Base-by-base conservation (phyloP, 2,329 filamentous ascomycete species). In the Aspergillus pseudoglaucus region DNA sequence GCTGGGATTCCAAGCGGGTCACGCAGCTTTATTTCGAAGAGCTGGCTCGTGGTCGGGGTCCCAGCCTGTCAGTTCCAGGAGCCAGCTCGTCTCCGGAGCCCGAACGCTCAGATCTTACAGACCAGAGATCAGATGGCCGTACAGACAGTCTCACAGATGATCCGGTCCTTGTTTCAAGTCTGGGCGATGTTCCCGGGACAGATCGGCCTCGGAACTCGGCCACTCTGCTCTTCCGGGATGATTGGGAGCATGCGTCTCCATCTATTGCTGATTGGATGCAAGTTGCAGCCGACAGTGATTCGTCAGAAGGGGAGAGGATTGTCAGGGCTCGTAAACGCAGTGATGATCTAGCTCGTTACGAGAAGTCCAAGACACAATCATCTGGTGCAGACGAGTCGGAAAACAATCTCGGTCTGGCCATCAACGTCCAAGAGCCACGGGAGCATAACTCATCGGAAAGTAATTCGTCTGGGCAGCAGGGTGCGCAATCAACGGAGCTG, bases 11-110 rank as follows among this genome's bases (percentile, higher is more conserved):
- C 1, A 76, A 75, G 47, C 75, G 76, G 48, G 75, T 77, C 2
- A 77, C 75, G 3, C 75, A 78, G 50, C 69, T 78, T n/a, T 81
- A 78, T 58, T 61, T 81, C 4, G 72, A 78, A 48, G 69, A 77
- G 50, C 58, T 77, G 50, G 64, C 69, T 14, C 62, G 63, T 33
- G 65, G 64, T 12, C 59, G 59, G 39, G 56, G 59, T 10, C 58
- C 61, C 14, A 56, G 51, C 46, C 55, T 51, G 49, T 58, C 47
- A 32, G 42, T 56, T 43, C 50, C 55, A 32, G 50, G 55, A 41
- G 44, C 55, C 35, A 55, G 51, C 25, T 48, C 49, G 6, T 57
- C 59, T n/a, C 59, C 57, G 30, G 57, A 63, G 48, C 50, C 52
- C 20, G 50, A 51, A 15, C 46, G 44, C n/a, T 40, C 54, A 37